Evolutionary conservation across 805 yeast species (phyloP).

Genomic region (Sugiyamaella valdiviana): DNA sequence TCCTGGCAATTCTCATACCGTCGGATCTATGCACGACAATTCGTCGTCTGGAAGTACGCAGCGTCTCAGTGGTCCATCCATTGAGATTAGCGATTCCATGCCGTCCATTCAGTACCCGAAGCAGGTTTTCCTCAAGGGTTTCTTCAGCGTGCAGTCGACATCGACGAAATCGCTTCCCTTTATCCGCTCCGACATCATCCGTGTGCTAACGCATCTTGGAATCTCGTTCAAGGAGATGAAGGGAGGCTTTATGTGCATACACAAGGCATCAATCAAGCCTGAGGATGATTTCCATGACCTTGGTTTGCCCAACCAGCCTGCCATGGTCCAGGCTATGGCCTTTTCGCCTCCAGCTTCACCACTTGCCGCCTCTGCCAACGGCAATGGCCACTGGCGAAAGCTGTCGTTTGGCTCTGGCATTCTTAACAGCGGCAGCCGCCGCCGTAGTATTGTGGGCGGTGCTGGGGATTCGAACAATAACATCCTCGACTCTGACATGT

Average conservation of each 20-base stretch:
- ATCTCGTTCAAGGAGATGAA: conserved; percentile 82
- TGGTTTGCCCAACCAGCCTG: conserved; percentile 2
- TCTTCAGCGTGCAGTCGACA: conserved; percentile 90
- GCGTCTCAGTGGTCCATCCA: conserved; percentile 3
- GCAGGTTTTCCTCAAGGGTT: conserved; percentile 85
- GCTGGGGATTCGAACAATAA: conserved; percentile 16
- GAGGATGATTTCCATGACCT: conserved; percentile 10
- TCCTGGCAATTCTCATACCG: background rate
- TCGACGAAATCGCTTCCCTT: conserved; percentile 88
- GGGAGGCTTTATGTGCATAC: conserved; percentile 88
- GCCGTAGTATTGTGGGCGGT: conserved; percentile 14
- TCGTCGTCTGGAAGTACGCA: background rate
- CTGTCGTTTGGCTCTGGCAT: conserved; percentile 28
- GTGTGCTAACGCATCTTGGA: conserved; percentile 66
- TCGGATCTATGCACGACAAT: conserved; percentile 5
- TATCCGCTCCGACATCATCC: conserved; percentile 76
- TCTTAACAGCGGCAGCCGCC: conserved; percentile 12
- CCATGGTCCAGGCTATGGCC: conserved; percentile 5
- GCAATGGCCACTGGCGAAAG: conserved; percentile 24
- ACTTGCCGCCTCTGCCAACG: conserved; percentile 10
- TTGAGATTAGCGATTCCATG: conserved; percentile 9
- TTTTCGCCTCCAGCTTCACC: conserved; percentile 18
- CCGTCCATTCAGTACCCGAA: conserved; percentile 87
- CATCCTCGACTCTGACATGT: conserved; percentile 25
- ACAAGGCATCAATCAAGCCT: conserved; percentile 37